phyloP scores from a whole-genome alignment of 441 rosid genomes.

The Sinapis alba region DNA sequence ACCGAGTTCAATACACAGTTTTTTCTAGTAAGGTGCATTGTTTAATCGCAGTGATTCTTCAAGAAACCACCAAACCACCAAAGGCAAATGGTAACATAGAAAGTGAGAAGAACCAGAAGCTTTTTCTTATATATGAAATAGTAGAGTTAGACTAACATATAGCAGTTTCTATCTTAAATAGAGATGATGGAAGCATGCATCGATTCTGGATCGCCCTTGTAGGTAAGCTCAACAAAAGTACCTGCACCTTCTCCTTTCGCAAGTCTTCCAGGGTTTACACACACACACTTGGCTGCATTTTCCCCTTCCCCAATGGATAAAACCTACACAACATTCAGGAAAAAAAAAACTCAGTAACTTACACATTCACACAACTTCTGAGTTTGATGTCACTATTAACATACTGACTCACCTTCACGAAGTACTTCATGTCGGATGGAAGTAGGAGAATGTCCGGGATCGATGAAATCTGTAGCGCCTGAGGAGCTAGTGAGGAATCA shows the following conservation, averaged over 20 bases:
- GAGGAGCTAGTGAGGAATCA: constrained; percentile 80
- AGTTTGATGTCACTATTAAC: neutral
- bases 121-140: neutral
- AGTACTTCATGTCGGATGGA: constrained; percentile 92
- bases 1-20: too few species aligned
- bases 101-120: neutral
- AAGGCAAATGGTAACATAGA: neutral
- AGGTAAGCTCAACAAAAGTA: constrained; percentile 80
- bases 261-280: constrained; percentile 92
- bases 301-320: constrained; percentile 61
- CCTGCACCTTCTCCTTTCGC: constrained; percentile 96
- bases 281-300: constrained; percentile 66
- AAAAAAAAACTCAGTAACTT: constrained; percentile 3
- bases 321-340: constrained; percentile 46
- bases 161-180: constrained; percentile 46
- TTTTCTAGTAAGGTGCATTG: too few species aligned
- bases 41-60: too few species aligned
- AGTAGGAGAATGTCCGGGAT: constrained; percentile 81
- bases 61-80: too few species aligned
- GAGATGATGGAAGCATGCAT: constrained; percentile 69
- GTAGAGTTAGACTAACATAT: neutral
- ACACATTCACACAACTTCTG: constrained; percentile 2
- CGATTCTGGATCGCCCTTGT: constrained; percentile 61
- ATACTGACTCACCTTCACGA: constrained; percentile 62
- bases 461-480: constrained; percentile 59